Evolutionary conservation across 495 filamentous ascomycete genomes (phyloP).

Genomic region (Penicillium nucicola): DNA sequence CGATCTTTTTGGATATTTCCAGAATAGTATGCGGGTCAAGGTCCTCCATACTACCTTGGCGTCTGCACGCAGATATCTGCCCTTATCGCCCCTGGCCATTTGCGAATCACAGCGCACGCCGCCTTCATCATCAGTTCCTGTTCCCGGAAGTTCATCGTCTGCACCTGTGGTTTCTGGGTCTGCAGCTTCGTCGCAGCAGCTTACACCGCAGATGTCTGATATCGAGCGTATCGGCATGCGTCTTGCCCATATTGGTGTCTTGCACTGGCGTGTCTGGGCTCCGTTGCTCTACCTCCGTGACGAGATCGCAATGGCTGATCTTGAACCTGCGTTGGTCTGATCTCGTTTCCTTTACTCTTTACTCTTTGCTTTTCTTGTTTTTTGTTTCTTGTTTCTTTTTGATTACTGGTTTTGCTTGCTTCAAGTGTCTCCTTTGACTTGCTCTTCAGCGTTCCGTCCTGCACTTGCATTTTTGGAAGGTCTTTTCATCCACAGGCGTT

Average conservation of each 20-base stretch:
- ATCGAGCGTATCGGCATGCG: conserved; percentile 68
- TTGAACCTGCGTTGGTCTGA: conserved; percentile 10
- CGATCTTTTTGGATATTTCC: conserved; percentile 33
- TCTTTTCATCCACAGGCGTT: conserved; percentile 7
- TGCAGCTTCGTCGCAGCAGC: conserved; percentile 4
- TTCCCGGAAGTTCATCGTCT: neutral
- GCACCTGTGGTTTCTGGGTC: conserved; percentile 5
- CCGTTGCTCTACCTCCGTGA: conserved; percentile 59
- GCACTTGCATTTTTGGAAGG: conserved; percentile 24
- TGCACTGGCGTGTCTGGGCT: conserved; percentile 89
- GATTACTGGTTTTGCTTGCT: conserved; percentile 3
- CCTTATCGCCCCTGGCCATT: conserved; percentile 43
- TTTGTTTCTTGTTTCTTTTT: neutral
- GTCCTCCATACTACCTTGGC: conserved; percentile 31
- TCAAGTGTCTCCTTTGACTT: conserved; percentile 11
- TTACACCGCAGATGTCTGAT: conserved; percentile 39
- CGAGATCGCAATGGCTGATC: conserved; percentile 27
- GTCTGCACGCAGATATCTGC: conserved; percentile 35
- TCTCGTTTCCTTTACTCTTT: conserved; percentile 9
- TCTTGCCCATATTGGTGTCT: conserved; percentile 71
- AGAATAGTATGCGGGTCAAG: conserved; percentile 31
- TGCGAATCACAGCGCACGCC: conserved; percentile 43
- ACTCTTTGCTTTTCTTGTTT: neutral
- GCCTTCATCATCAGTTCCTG: conserved; percentile 9
- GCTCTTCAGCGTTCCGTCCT: conserved; percentile 31